Base-by-base conservation (phyloP, 495 filamentous ascomycete species). In the Tuber microsphaerosporum region DNA sequence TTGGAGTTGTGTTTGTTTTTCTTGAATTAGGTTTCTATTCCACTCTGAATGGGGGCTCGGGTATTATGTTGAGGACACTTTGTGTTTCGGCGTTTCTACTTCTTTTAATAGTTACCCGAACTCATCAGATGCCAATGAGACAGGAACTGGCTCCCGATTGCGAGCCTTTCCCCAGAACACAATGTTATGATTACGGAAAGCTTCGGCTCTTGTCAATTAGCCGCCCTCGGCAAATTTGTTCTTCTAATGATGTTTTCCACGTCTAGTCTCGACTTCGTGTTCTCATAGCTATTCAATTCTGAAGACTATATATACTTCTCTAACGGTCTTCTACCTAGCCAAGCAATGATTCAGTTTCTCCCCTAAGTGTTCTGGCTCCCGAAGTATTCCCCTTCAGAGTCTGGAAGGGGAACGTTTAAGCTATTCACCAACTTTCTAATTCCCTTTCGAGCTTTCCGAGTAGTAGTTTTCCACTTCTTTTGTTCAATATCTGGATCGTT, bases 381-480 rank as follows among this genome's bases (percentile, higher is more conserved):
- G 14, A 19, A 65, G 56, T 19, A 34, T 34, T 34, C 26, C 56
- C 14, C 26, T 16, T 65, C 56, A 3, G 56, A 34, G 26, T 65
- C 56, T 31, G 56, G 26, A 65, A 34, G 26, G 37, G 70, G 42
- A 70, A 79, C 68, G 31, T 73, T 76, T 17, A 79, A 56, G 73
- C 73, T 45, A 20, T 69, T 79, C 43, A 79, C 69, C 42, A 79
- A 44, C 46, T 43, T 75, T 68, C 74, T 71, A 70, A 79, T 75
- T 45, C 76, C 77, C 41, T 51, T 79, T 31, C 71, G 71, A 3
- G 76, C 72, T 51, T 22, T 79, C 73, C 71, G 72, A 37, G 65
- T 69, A 37, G 77, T 71, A 31, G 34, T 1, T 41, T 48, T 75
- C 77, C 77, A 79, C 65, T 68, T 46, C 37, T 65, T 51, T 46